phyloP scores from a whole-genome alignment of 306 rosid species.

The Acacia acuminata region DNA sequence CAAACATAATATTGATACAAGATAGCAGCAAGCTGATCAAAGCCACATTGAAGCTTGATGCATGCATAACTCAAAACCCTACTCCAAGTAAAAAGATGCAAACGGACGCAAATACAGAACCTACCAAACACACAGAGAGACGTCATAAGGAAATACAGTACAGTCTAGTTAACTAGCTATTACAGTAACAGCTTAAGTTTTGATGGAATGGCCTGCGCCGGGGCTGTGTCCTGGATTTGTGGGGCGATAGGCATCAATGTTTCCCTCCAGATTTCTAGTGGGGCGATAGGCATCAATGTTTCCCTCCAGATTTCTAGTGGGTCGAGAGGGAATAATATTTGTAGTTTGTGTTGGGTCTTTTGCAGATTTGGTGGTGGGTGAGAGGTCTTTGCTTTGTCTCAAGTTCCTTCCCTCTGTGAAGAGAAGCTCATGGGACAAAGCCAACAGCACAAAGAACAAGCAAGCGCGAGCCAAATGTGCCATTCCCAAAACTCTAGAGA shows the following conservation, averaged over 20 bases:
- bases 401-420: constrained; percentile 56
- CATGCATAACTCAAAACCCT: constrained; percentile 17
- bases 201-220: constrained; percentile 74
- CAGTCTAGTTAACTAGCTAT: background rate
- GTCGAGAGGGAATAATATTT: background rate
- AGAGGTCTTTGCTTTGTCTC: constrained; percentile 33
- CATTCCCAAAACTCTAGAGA: constrained; percentile 35
- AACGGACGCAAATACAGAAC: background rate
- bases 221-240: constrained; percentile 83
- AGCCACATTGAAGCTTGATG: constrained; percentile 15
- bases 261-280: no score
- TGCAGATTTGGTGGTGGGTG: background rate
- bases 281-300: constrained; percentile 48
- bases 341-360: background rate
- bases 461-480: constrained; percentile 40
- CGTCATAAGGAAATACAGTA: background rate
- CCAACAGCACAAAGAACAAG: constrained; percentile 45
- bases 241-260: no score
- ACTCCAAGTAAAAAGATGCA: background rate
- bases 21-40: background rate
- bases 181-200: constrained; percentile 25
- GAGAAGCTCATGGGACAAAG: constrained; percentile 52
- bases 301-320: constrained; percentile 28
- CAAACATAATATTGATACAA: constrained; percentile 14
- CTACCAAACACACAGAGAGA: background rate